These are phyloP conservation scores for Saccharomycopsis lassenensis DNA, from an alignment of 805 yeast genomes.

Conservation along the genomic window DNA sequence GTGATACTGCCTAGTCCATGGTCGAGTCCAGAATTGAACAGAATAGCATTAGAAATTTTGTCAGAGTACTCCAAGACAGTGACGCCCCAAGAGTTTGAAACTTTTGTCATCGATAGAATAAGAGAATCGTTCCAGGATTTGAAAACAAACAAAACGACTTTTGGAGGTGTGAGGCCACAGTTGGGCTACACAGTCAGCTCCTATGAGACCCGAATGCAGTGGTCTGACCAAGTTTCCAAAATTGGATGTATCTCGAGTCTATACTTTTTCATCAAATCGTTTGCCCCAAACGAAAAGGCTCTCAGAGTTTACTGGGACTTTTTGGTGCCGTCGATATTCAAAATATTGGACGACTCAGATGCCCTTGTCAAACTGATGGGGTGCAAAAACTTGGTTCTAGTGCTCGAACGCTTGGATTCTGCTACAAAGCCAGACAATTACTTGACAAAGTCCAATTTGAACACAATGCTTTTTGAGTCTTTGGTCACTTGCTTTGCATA, in stretches of 20 bases:
- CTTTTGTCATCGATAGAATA: background rate
- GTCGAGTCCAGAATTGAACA: background rate
- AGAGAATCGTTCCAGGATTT: constrained; percentile 2
- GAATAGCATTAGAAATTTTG: background rate
- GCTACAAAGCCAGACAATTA: background rate
- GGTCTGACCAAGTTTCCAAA: background rate
- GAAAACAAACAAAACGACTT: background rate
- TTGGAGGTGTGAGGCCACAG: constrained; percentile 8
- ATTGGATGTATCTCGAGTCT: constrained; percentile 1
- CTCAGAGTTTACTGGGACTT: constrained; percentile 5
- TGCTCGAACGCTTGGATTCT: background rate
- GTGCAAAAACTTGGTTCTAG: background rate
- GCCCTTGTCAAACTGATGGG: constrained; percentile 2
- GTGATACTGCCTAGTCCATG: constrained; percentile 7
- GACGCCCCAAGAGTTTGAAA: background rate
- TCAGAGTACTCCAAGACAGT: too few species aligned
- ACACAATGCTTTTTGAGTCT: background rate
- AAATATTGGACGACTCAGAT: constrained; percentile 10
- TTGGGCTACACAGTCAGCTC: constrained; percentile 2
- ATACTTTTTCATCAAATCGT: constrained; percentile 1
- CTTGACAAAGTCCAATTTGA: constrained; percentile 2
- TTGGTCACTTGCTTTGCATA: constrained; percentile 2
- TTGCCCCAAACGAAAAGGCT: background rate
- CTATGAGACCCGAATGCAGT: constrained; percentile 1
- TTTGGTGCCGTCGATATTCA: background rate